These are phyloP conservation scores for Saitoella complicata DNA, from an alignment of 805 yeast genomes.

Conservation along the genomic window DNA sequence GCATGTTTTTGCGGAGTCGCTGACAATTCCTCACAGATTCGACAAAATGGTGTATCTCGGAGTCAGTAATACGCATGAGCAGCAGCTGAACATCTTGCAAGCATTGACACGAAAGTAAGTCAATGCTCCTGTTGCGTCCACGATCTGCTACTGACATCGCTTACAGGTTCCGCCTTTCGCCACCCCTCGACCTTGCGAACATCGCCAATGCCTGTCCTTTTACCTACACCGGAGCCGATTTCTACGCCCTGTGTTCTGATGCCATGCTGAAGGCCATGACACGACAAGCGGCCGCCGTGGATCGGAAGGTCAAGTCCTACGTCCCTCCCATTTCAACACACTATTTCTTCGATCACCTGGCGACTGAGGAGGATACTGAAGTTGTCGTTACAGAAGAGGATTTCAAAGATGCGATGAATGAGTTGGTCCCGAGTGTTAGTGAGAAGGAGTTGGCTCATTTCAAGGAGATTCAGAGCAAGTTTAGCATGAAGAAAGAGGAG, in stretches of 20 bases:
- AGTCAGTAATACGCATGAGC: constrained; percentile 76
- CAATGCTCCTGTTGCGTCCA: constrained; percentile 2
- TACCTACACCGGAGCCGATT: constrained; percentile 95
- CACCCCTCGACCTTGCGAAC: constrained; percentile 38
- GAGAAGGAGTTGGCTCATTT: constrained; percentile 77
- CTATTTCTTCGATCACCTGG: constrained; percentile 82
- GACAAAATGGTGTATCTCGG: constrained; percentile 92
- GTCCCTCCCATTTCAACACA: constrained; percentile 50
- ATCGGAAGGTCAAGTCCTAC: constrained; percentile 38
- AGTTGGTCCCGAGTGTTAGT: constrained; percentile 71
- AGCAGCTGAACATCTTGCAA: constrained; percentile 68
- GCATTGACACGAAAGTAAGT: constrained; percentile 74
- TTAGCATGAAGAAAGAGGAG: constrained; percentile 16
- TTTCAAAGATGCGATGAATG: constrained; percentile 57
- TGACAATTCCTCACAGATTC: constrained; percentile 58
- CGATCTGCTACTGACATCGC: not conserved
- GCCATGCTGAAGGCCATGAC: constrained; percentile 96
- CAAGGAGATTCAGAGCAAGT: constrained; percentile 55
- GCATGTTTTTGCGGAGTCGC: not conserved
- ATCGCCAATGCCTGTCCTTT: constrained; percentile 65
- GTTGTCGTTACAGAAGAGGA: constrained; percentile 60
- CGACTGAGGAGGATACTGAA: constrained; percentile 45
- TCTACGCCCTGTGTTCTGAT: constrained; percentile 89
- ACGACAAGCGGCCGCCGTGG: constrained; percentile 64
- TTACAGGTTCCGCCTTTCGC: constrained; percentile 28